Conservation (phyloP, 192 early-diverging fungal genomes). For the Haplosporangium gracile region DNA sequence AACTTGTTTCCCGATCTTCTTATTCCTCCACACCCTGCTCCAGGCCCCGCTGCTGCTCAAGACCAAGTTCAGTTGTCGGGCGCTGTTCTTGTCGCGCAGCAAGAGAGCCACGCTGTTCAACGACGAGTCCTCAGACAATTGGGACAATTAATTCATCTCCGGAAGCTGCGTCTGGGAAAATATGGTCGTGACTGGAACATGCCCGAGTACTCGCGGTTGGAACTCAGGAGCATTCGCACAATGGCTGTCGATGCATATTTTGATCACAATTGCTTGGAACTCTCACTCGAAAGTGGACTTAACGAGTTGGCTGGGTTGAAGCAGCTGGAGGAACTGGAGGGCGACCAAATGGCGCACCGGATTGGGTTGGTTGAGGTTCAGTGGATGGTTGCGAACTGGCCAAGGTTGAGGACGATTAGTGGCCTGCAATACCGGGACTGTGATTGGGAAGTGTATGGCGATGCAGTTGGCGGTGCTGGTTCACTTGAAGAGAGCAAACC, state of each 20-base stretch:
- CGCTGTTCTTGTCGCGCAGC: neutral
- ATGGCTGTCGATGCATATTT: neutral
- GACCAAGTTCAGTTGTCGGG: too few species aligned
- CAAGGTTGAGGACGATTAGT: neutral
- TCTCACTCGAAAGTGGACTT: conserved; percentile 13
- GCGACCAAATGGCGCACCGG: conserved; percentile 4
- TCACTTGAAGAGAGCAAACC: neutral
- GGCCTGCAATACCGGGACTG: neutral
- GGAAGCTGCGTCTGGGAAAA: neutral
- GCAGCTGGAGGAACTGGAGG: conserved; percentile 6
- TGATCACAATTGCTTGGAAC: conserved; percentile 13
- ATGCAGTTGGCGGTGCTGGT: neutral
- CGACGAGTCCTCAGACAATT: neutral
- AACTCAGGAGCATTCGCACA: neutral
- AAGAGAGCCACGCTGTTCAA: neutral
- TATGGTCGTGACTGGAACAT: neutral
- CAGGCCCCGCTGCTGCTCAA: neutral
- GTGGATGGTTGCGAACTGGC: conserved; percentile 13
- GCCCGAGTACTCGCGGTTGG: neutral
- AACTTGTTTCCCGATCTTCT: neutral
- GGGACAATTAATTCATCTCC: neutral
- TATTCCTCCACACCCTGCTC: neutral
- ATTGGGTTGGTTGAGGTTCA: conserved; percentile 6
- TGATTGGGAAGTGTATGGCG: neutral
- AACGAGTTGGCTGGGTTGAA: neutral